Percentiles rank a stretch among this genome's conserved stretches.
Evolutionary conservation across 2,329 filamentous ascomycete genomes (phyloP).

Genomic region (Colletotrichum orbiculare): DNA sequence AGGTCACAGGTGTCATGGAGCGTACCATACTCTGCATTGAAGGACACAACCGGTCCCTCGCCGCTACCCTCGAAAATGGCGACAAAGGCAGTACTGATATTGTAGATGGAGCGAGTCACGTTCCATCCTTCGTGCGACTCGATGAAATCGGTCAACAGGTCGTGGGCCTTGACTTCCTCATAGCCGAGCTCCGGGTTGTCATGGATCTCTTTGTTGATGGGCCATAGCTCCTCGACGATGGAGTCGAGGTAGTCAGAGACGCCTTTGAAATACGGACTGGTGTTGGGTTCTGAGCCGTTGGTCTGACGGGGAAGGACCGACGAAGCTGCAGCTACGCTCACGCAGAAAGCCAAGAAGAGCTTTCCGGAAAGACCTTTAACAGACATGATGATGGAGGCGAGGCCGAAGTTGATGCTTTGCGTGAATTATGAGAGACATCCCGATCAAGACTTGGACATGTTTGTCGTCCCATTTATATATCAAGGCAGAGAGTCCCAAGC

Average conservation of each 20-base stretch:
- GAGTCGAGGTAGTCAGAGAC: conserved; percentile 38
- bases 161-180: conserved; percentile 55
- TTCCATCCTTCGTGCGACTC: conserved; percentile 49
- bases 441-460: neutral
- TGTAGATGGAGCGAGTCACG: conserved; percentile 53
- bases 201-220: conserved; percentile 55
- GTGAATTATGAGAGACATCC: no score
- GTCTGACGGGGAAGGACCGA: conserved; percentile 14
- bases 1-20: neutral
- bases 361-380: neutral
- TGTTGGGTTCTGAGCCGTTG: conserved; percentile 4
- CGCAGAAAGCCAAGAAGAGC: conserved; percentile 11
- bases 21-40: conserved; percentile 52
- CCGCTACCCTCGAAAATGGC: conserved; percentile 52
- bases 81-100: conserved; percentile 56
- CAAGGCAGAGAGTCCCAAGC: neutral
- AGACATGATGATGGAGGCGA: conserved; percentile 1
- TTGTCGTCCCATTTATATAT: neutral
- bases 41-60: conserved; percentile 52
- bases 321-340: conserved; percentile 9
- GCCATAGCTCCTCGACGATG: conserved; percentile 43
- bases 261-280: conserved; percentile 23
- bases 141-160: conserved; percentile 52
- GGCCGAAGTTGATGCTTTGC: neutral
- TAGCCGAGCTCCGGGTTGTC: conserved; percentile 57